phyloP scores from a whole-genome alignment of 2,329 filamentous ascomycete genomes.

The Cladosporium sp. region DNA sequence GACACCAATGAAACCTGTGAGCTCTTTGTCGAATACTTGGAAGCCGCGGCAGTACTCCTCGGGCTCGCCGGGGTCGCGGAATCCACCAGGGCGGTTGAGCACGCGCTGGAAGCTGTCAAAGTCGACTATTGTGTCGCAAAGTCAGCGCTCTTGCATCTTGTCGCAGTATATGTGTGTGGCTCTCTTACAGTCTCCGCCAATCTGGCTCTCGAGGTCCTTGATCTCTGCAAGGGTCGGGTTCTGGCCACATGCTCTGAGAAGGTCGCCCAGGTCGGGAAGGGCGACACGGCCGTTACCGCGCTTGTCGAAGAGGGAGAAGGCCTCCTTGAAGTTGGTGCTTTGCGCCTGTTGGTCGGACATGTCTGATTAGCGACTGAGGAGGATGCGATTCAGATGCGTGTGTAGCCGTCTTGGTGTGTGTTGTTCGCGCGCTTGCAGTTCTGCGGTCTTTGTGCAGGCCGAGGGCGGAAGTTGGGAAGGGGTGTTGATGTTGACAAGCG shows the following conservation, averaged over 20 bases:
- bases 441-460: background rate
- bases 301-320: constrained; percentile 99
- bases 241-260: constrained; percentile 93
- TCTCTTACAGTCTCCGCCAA: constrained; percentile 84
- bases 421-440: background rate
- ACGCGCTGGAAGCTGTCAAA: constrained; percentile 97
- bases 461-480: background rate
- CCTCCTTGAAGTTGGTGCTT: constrained; percentile 99
- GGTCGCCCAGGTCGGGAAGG: constrained; percentile 81
- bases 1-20: constrained; percentile 96
- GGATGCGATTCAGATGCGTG: background rate
- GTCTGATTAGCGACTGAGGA: constrained; percentile 15
- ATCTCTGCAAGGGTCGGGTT: constrained; percentile 96
- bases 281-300: constrained; percentile 91
- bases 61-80: constrained; percentile 95
- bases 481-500: constrained; percentile 10
- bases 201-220: constrained; percentile 80
- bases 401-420: background rate
- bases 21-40: constrained; percentile 99
- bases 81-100: constrained; percentile 94
- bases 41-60: constrained; percentile 98
- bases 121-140: constrained; percentile 63
- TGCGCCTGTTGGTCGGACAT: constrained; percentile 52
- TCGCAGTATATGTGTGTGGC: background rate
- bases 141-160: background rate